A percentile compares a stretch with the other conserved stretches of the same genome.
Evolutionary conservation across 2,329 filamentous ascomycete genomes (phyloP).

Genomic region (Penicillium sp.): DNA sequence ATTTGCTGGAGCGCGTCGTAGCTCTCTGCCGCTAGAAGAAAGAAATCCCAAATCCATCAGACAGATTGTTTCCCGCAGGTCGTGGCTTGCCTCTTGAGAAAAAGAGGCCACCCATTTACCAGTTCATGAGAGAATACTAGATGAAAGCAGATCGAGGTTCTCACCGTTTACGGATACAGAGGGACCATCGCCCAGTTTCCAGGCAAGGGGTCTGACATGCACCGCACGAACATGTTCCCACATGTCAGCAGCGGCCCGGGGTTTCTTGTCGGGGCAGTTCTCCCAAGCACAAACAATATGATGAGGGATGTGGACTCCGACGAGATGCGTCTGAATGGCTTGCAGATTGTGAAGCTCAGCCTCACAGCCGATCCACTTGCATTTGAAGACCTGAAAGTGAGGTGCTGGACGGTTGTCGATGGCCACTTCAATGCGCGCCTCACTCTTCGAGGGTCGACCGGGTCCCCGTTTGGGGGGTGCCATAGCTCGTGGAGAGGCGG

Average conservation of each 20-base stretch:
- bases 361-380: constrained; percentile 52
- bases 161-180: constrained; percentile 52
- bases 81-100: background rate
- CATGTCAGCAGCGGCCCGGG: constrained; percentile 36
- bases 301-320: constrained; percentile 47
- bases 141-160: constrained; percentile 26
- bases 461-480: constrained; percentile 3
- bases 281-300: constrained; percentile 24
- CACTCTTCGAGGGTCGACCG: constrained; percentile 19
- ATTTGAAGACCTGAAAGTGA: constrained; percentile 46
- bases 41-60: constrained; percentile 10
- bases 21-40: constrained; percentile 1
- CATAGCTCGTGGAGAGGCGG: constrained; percentile 11
- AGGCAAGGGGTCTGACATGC: constrained; percentile 52
- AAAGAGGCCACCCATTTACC: background rate
- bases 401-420: constrained; percentile 12
- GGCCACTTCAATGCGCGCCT: constrained; percentile 16
- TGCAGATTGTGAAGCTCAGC: constrained; percentile 58
- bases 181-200: constrained; percentile 56
- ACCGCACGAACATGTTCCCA: constrained; percentile 46
- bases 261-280: constrained; percentile 16
- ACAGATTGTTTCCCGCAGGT: background rate
- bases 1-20: background rate
- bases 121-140: constrained; percentile 18
- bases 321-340: constrained; percentile 53